Percentiles rank a stretch among this genome's conserved stretches.
phyloP scores from a whole-genome alignment of 495 filamentous ascomycete genomes.

The Penicillium herquei region DNA sequence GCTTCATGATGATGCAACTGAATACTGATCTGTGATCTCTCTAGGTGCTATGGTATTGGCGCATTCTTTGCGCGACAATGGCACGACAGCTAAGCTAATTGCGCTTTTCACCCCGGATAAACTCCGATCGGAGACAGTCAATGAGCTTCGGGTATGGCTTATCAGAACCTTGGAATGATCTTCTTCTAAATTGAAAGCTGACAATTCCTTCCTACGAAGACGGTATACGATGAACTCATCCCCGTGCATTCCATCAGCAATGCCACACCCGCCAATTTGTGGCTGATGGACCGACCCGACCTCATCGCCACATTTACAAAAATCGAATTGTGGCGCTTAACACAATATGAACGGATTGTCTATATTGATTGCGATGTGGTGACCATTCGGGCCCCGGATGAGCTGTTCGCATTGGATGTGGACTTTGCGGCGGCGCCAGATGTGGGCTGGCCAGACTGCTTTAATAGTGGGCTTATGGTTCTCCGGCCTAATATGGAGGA shows the following conservation, averaged over 20 bases:
- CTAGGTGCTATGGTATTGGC: constrained; percentile 89
- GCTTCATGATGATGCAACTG: constrained; percentile 1
- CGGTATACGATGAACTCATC: constrained; percentile 84
- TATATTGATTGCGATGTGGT: constrained; percentile 93
- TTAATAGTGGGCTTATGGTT: constrained; percentile 96
- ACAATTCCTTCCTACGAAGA: constrained; percentile 43
- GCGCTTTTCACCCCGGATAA: constrained; percentile 77
- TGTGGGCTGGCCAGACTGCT: constrained; percentile 96
- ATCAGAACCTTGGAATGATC: too few species aligned
- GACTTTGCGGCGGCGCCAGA: constrained; percentile 90
- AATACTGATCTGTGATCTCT: constrained; percentile 15
- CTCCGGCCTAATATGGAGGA: constrained; percentile 83
- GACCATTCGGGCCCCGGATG: constrained; percentile 82
- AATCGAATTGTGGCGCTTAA: constrained; percentile 89
- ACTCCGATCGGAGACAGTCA: constrained; percentile 67
- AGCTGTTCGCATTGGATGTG: constrained; percentile 76
- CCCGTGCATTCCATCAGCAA: constrained; percentile 78
- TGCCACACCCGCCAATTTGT: constrained; percentile 74
- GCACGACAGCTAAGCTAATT: constrained; percentile 81
- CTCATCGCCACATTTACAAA: constrained; percentile 93
- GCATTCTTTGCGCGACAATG: constrained; percentile 90
- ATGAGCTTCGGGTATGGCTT: constrained; percentile 67
- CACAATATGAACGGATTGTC: constrained; percentile 84
- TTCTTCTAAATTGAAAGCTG: neutral
- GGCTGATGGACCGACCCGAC: constrained; percentile 88